Conservation (phyloP, 495 filamentous ascomycete species). For the Cairneyella variabilis region DNA sequence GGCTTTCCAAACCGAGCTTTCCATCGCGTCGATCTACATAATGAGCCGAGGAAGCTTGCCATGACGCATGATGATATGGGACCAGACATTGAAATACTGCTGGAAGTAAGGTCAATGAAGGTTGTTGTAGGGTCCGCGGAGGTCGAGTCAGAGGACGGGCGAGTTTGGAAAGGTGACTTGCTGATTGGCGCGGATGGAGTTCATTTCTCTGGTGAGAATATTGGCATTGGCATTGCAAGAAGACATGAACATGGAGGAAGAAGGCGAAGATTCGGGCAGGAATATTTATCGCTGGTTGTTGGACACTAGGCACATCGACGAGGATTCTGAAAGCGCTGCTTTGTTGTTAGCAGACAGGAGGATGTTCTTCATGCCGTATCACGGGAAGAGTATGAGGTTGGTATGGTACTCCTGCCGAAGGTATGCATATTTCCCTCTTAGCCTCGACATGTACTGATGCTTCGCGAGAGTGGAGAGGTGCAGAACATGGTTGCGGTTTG, state of each 20-base stretch:
- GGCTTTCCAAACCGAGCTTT: conserved; percentile 32
- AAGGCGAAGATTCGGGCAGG: neutral
- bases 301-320: neutral
- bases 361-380: neutral
- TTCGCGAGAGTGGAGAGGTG: neutral
- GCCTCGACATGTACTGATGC: neutral
- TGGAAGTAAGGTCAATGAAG: conserved; percentile 36
- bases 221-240: neutral
- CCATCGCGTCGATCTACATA: conserved; percentile 45
- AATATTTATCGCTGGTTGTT: neutral
- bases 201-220: conserved; percentile 15
- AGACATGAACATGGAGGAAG: neutral
- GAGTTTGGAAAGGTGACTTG: conserved; percentile 28
- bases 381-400: neutral
- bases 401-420: neutral
- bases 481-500: neutral
- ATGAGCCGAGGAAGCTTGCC: conserved; percentile 37
- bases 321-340: neutral
- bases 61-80: conserved; percentile 33
- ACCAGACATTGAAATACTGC: conserved; percentile 36
- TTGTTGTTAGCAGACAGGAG: neutral
- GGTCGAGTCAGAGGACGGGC: conserved; percentile 36
- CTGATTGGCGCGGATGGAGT: conserved; percentile 38
- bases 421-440: neutral
- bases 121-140: conserved; percentile 38